Evolutionary conservation across 1,139 yeast genomes (phyloP).

Genomic region (Kurtzmaniella quercitrusa): DNA sequence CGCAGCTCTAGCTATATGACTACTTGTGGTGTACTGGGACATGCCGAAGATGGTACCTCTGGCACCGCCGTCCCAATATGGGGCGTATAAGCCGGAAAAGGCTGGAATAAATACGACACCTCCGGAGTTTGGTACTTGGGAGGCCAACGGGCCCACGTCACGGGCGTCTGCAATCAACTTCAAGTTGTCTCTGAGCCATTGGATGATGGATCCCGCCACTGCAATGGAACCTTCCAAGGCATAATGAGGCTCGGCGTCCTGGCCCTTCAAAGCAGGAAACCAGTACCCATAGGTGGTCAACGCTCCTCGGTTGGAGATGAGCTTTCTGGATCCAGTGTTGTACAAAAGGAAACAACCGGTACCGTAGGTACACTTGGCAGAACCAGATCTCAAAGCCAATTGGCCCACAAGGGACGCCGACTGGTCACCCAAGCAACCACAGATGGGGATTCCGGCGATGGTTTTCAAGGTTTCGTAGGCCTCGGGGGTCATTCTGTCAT

Average conservation of each 20-base stretch:
- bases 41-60: conserved; percentile 91
- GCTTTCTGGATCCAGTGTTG: conserved; percentile 71
- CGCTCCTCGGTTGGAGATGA: conserved; percentile 74
- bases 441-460: conserved; percentile 63
- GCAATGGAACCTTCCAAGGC: conserved; percentile 96
- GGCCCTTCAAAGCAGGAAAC: conserved; percentile 63
- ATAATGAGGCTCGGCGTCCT: conserved; percentile 64
- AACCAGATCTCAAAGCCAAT: conserved; percentile 75
- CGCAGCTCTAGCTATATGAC: conserved; percentile 91
- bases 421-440: conserved; percentile 94
- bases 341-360: conserved; percentile 91
- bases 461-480: conserved; percentile 47
- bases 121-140: conserved; percentile 75
- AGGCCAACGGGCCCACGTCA: conserved; percentile 88
- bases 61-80: conserved; percentile 93
- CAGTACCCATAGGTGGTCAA: conserved; percentile 88
- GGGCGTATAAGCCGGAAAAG: conserved; percentile 90
- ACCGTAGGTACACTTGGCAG: conserved; percentile 96
- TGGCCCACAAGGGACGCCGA: conserved; percentile 93
- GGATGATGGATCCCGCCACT: conserved; percentile 92
- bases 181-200: conserved; percentile 91
- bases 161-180: conserved; percentile 75
- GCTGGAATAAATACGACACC: conserved; percentile 97
- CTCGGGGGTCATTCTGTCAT: conserved; percentile 47
- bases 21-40: conserved; percentile 82